Conservation (phyloP, 1,284 basidiomycete genomes). For the Calocybe gambosa region DNA sequence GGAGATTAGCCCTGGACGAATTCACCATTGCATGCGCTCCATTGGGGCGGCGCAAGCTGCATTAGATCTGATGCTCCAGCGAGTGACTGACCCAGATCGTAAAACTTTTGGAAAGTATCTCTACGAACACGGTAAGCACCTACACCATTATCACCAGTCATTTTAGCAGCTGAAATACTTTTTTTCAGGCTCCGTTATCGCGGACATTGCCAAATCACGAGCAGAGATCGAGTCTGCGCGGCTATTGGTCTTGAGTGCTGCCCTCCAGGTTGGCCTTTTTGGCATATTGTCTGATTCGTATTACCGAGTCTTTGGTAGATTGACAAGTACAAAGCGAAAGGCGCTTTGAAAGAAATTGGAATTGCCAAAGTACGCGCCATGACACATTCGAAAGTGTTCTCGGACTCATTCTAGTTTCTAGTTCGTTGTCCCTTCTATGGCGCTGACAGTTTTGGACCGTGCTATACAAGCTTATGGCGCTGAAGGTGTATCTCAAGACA, state of each 20-base stretch:
- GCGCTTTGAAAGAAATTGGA: constrained; percentile 94
- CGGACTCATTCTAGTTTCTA: constrained; percentile 24
- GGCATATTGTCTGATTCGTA: not conserved
- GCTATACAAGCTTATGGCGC: constrained; percentile 95
- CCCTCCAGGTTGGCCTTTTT: constrained; percentile 56
- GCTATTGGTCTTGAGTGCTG: constrained; percentile 87
- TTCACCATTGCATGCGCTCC: constrained; percentile 98
- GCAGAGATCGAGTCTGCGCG: constrained; percentile 90
- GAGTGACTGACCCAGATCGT: constrained; percentile 86
- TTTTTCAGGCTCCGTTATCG: constrained; percentile 73
- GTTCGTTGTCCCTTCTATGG: constrained; percentile 92
- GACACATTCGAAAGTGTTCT: constrained; percentile 1
- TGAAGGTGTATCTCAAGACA: constrained; percentile 91
- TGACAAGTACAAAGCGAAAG: constrained; percentile 86
- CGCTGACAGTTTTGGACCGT: constrained; percentile 83
- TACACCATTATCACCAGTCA: not conserved
- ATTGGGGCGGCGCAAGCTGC: constrained; percentile 86
- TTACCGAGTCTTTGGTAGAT: constrained; percentile 47
- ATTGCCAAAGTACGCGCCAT: constrained; percentile 76
- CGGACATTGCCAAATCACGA: constrained; percentile 86
- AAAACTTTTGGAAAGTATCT: constrained; percentile 94
- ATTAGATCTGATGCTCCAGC: constrained; percentile 82
- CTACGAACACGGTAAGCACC: constrained; percentile 74
- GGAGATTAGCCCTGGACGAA: constrained; percentile 81
- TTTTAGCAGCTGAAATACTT: constrained; percentile 3